Evolutionary conservation across 75 land plant species (phyloP), one percentile per base, ranked within the genome.

Genomic region (Sequoiadendron giganteum): DNA sequence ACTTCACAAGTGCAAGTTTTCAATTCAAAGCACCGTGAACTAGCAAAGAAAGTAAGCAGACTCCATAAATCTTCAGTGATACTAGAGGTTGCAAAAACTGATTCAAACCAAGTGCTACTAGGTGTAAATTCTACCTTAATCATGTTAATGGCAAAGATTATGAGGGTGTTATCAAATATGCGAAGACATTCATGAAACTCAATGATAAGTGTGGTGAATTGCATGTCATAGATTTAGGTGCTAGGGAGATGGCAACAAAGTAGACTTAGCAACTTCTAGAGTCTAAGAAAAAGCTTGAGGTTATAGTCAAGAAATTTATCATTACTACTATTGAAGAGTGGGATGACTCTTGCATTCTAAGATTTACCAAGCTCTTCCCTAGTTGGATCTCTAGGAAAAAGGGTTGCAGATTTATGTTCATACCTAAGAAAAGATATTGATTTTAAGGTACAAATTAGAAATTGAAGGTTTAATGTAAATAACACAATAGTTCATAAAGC

Each of bases 371-470:
- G 90, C 90, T 96, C 9, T 97, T 90, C 85, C 70, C 95, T 25
- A 92, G 94, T 88, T 97, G 6, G 92, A 92, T 21, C 49, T 97
- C 25, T 92, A 93, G 84, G 93, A 96, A 54, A 96, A 96, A 78
- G 95, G 98, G 32, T 88, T 96, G 81, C 90, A 90, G 80, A 90
- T 90, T 3, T 97, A 95, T 83, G 97, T 0, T 85, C 90, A 25
- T 97, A 97, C 82, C 70, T 97, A 89, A 87, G 92, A 36, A 36
- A 36, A 36, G 95, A 95, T 45, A 93, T 97, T 40, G 38, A 36
- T 36, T 36, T 36, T 36, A 36, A 36, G 38, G 19, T 94, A 95
- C 4, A 81, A 90, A 54, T 73, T 93, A 16, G 95, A 95, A 45
- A 94, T 89, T 83, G 94, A 96, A 61, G 90, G 92, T 19, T 88